phyloP scores from a whole-genome alignment of 1,284 basidiomycete genomes.

The Fomitopsis pinicola region DNA sequence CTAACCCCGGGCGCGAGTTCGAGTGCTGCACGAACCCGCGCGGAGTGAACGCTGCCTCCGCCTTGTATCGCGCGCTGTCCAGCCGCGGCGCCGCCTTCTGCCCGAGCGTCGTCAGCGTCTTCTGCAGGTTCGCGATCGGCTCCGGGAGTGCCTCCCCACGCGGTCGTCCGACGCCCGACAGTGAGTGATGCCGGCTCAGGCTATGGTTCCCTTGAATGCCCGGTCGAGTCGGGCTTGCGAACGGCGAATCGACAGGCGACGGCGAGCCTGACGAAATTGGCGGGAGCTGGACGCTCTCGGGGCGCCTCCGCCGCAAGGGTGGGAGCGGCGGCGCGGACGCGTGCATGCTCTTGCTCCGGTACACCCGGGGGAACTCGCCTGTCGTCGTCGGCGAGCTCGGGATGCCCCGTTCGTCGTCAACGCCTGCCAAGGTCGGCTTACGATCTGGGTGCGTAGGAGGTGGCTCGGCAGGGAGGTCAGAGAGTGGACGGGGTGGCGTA shows the following conservation, averaged over 20 bases:
- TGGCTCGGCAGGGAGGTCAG: conserved; percentile 27
- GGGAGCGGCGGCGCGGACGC: conserved; percentile 39
- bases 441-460: conserved; percentile 61
- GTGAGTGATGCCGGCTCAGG: conserved; percentile 36
- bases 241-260: conserved; percentile 11
- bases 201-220: conserved; percentile 6
- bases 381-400: conserved; percentile 16
- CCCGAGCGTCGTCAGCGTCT: conserved; percentile 43
- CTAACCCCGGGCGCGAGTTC: conserved; percentile 22
- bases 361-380: conserved; percentile 33
- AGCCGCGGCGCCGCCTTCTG: conserved; percentile 43
- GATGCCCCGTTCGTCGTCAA: conserved; percentile 16
- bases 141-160: conserved; percentile 9
- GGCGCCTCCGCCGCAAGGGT: conserved; percentile 45
- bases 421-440: conserved; percentile 26
- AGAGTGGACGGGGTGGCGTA: conserved; percentile 18
- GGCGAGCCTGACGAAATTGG: conserved; percentile 19
- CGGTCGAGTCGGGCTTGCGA: conserved; percentile 10
- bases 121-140: conserved; percentile 38
- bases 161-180: conserved; percentile 16
- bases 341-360: conserved; percentile 54
- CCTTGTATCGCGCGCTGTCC: conserved; percentile 59
- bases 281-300: conserved; percentile 58
- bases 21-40: conserved; percentile 48
- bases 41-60: conserved; percentile 59